Conservation (phyloP, 768 basidiomycete species). For the Russula sp. region DNA sequence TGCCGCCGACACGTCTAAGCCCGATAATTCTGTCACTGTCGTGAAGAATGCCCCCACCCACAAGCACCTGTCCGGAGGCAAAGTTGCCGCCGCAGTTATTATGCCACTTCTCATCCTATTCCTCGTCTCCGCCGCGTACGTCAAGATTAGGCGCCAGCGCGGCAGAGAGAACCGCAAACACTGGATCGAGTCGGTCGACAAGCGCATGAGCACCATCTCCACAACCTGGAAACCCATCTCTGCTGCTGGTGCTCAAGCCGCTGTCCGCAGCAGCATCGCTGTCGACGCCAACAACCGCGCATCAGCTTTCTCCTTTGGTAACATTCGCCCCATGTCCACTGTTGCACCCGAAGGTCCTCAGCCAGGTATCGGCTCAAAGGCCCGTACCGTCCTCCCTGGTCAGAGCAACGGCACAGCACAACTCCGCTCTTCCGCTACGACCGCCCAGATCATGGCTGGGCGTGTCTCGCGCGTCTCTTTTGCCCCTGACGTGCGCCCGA, state of each 20-base stretch:
- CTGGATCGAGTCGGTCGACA: conserved; percentile 65
- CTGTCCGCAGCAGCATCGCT: conserved; percentile 65
- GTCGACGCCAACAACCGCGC: conserved; percentile 39
- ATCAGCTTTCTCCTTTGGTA: conserved; percentile 52
- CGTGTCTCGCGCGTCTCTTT: conserved; percentile 63
- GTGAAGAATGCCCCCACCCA: conserved; percentile 32
- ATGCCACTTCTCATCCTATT: conserved; percentile 53
- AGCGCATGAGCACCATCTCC: conserved; percentile 78
- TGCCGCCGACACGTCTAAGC: conserved; percentile 37
- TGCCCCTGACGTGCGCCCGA: conserved; percentile 51
- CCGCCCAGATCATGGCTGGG: conserved; percentile 36
- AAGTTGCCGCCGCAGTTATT: conserved; percentile 59
- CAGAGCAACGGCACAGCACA: conserved; percentile 34
- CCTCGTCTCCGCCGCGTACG: conserved; percentile 40
- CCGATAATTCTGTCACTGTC: conserved; percentile 38
- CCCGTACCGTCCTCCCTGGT: conserved; percentile 27
- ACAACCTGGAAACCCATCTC: conserved; percentile 73
- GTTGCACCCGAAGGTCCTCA: conserved; percentile 42
- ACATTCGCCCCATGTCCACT: conserved; percentile 42
- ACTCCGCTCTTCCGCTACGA: conserved; percentile 47
- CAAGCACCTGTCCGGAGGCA: conserved; percentile 41
- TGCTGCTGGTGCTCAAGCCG: conserved; percentile 62
- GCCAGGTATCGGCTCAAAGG: conserved; percentile 35
- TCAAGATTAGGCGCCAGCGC: conserved; percentile 48
- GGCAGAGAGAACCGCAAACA: conserved; percentile 47